Evolutionary conservation across 805 yeast species (phyloP).

Genomic region (Cyberlindnera xishuangbannaensis): DNA sequence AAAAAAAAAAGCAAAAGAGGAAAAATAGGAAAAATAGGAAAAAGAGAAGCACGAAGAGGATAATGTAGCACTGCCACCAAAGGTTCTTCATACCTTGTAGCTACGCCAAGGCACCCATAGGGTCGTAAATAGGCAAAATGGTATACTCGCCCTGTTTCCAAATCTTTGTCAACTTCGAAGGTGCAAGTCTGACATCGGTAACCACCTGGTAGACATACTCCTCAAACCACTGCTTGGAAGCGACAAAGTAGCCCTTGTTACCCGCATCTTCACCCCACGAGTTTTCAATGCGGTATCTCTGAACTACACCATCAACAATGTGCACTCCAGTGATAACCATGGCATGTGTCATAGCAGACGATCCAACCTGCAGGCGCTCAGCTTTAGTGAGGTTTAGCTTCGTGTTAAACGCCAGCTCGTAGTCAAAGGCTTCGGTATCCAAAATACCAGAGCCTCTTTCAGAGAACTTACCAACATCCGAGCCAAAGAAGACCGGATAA

Average conservation of each 20-base stretch:
- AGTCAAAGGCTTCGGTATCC: conserved; percentile 65
- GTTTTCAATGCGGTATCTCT: conserved; percentile 67
- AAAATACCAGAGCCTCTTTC: conserved; percentile 59
- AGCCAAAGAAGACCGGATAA: conserved; percentile 82
- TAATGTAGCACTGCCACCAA: no score
- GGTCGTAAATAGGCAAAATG: conserved; percentile 66
- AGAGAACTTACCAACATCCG: conserved; percentile 68
- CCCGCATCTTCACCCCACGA: conserved; percentile 69
- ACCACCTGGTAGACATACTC: conserved; percentile 70
- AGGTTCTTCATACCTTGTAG: no score
- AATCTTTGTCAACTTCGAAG: conserved; percentile 32
- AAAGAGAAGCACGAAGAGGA: no score
- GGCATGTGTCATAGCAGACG: conserved; percentile 82
- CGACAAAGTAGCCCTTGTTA: conserved; percentile 57
- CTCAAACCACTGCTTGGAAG: conserved; percentile 65
- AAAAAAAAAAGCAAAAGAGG: no score
- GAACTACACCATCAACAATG: conserved; percentile 56
- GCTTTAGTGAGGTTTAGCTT: conserved; percentile 48
- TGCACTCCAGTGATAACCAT: conserved; percentile 81
- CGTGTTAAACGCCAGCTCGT: conserved; percentile 50
- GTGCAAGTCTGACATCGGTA: conserved; percentile 43
- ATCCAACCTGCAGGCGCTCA: conserved; percentile 59
- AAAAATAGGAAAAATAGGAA: no score
- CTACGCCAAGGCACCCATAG: conserved; percentile 51
- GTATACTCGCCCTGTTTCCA: conserved; percentile 41